phyloP scores from a whole-genome alignment of 148 eudicot genomes.

The Chenopodium suecicum region DNA sequence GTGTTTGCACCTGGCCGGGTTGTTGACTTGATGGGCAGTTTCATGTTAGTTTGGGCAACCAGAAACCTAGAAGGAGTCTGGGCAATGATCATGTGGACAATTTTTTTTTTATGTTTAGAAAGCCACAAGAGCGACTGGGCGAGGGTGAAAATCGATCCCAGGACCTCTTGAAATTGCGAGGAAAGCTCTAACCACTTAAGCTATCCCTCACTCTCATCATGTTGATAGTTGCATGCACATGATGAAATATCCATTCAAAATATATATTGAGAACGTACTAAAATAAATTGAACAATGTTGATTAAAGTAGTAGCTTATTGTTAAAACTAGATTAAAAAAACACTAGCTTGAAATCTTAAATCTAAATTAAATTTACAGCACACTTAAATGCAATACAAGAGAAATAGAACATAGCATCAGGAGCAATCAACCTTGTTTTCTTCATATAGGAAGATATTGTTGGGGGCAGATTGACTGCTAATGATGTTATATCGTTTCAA shows the following conservation, averaged over 20 bases:
- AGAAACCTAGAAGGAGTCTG: no score
- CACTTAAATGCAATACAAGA: conserved; percentile 25
- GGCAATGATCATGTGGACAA: no score
- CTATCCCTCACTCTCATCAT: no score
- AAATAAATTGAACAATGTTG: background rate
- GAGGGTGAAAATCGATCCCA: no score
- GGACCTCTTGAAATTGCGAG: no score
- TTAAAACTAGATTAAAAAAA: conserved; percentile 3
- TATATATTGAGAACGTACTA: background rate
- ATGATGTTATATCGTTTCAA: conserved; percentile 72
- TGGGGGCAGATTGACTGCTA: conserved; percentile 81
- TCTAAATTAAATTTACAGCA: conserved; percentile 14
- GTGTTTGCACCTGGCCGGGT: no score
- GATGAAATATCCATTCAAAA: background rate
- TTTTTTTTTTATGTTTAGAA: no score
- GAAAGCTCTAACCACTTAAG: no score
- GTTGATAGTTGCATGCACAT: background rate
- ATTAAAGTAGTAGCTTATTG: conserved; percentile 11
- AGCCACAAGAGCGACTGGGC: no score
- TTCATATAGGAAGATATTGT: conserved; percentile 9
- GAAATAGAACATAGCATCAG: conserved; percentile 63
- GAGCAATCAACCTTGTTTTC: conserved; percentile 79
- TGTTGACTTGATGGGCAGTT: no score
- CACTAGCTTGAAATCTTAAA: conserved; percentile 19
- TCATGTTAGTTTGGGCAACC: no score